Base-by-base conservation (phyloP, 305 asterid species). In the Fraxinus xanthoxyloides region DNA sequence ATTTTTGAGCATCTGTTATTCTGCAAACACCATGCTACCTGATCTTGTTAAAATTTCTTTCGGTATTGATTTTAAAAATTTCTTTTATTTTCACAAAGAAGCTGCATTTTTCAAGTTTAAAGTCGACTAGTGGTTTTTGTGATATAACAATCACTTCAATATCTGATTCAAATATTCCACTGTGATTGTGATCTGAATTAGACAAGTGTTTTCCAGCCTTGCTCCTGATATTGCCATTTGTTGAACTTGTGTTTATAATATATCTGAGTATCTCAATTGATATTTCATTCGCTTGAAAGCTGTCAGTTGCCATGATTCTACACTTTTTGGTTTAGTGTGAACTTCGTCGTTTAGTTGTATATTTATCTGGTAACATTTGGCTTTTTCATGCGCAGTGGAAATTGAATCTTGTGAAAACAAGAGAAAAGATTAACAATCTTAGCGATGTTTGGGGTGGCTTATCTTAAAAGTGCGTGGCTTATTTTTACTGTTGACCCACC, bases 201-300 rank as follows among this genome's bases (percentile, higher is more conserved):
- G 30, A 56, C 24, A 54, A 76, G 67, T 77, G 61, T 80, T 31
- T 10, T 65, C 81, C 72, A 72, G 34, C 72, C 77, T 51, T 46
- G 54, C 26, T 76, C 24, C 30, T 84, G 10, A 9, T 54, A 77
- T 69, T 75, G 40, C 51, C 72, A 69, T 65, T 82, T 79, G 19
- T 38, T 67, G 5, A 26, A 12, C 21, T 67, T 12, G 21, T 28
- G n/a, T 67, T 28, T 67, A 67, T 28, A 23, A 7, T 59, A 24
- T 21, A 28, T 67, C 73, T 67, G 35, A 24, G 73, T 23, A 67
- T 67, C 69, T 59, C 69, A 63, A 63, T 76, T 65, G 40, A 82
- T 48, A 10, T 82, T 30, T 59, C 76, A 51, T 46, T 26, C 63
- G 1, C 80, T 63, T 72, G 38, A 32, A n/a, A 26, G 51, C 40